These are phyloP conservation scores for Fusarium sp. DNA, from an alignment of 2,329 filamentous ascomycete genomes.

Conservation along the genomic window DNA sequence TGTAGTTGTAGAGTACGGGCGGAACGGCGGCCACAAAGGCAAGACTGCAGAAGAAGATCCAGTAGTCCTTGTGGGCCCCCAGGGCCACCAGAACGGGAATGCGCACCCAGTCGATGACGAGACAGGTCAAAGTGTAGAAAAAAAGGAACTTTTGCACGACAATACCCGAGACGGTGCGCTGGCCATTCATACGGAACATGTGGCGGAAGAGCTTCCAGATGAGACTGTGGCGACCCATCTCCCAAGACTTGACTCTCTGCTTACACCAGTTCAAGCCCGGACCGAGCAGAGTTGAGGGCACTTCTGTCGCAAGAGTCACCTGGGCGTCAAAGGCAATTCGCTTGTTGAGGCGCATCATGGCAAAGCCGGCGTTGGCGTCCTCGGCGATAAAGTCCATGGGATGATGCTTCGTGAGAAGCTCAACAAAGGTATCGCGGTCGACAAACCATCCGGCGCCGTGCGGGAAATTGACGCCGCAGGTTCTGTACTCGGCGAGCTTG, in stretches of 20 bases:
- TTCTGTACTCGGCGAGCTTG: conserved; percentile 14
- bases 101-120: conserved; percentile 18
- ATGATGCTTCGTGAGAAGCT: conserved; percentile 6
- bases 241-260: conserved; percentile 34
- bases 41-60: not conserved
- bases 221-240: conserved; percentile 29
- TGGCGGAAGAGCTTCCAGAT: conserved; percentile 14
- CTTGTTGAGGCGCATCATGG: conserved; percentile 14
- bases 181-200: conserved; percentile 8
- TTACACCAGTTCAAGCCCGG: conserved; percentile 34
- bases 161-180: conserved; percentile 5
- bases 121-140: conserved; percentile 10
- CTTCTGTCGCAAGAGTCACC: conserved; percentile 16
- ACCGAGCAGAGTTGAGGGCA: conserved; percentile 16
- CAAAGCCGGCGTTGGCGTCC: conserved; percentile 21
- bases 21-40: conserved; percentile 3
- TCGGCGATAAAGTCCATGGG: conserved; percentile 24
- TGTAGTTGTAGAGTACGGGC: conserved; percentile 16
- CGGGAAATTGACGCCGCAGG: conserved; percentile 19
- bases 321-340: conserved; percentile 11
- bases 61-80: not conserved
- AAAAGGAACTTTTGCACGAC: conserved; percentile 14
- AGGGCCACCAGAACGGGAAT: conserved; percentile 17
- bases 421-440: conserved; percentile 13
- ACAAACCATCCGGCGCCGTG: conserved; percentile 23